Conservation (phyloP, 225 moss, liverwort and hornwort genomes). For the Ulota crispa region DNA sequence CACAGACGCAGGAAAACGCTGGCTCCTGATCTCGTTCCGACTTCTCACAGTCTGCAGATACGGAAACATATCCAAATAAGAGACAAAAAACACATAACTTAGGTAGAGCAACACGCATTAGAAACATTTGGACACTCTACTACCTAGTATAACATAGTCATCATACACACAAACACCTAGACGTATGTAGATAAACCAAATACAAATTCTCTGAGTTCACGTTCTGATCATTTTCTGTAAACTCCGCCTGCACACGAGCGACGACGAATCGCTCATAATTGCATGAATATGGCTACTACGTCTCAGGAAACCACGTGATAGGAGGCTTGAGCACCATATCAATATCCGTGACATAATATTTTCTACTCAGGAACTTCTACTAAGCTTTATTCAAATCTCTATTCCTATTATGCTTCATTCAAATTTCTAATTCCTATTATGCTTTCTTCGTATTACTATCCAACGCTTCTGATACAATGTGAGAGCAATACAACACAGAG, state of each 20-base stretch:
- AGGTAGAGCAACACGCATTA: neutral
- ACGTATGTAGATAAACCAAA: neutral
- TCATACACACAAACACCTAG: neutral
- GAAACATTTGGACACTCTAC: neutral
- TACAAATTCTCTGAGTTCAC: neutral
- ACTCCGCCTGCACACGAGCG: slow-evolving; percentile 14
- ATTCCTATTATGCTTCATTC: neutral
- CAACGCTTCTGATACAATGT: neutral
- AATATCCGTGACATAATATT: neutral
- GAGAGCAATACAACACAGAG: neutral
- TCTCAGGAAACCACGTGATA: slow-evolving; percentile 17
- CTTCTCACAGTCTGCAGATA: slow-evolving; percentile 25
- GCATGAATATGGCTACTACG: neutral
- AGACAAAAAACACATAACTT: neutral
- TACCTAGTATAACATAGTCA: neutral
- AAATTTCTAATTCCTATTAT: neutral
- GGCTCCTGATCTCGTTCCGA: slow-evolving; percentile 17
- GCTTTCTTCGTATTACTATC: neutral
- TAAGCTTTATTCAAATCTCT: neutral
- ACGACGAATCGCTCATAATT: slow-evolving; percentile 9
- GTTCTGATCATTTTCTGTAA: slow-evolving; percentile 3
- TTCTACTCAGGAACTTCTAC: neutral
- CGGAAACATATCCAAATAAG: slow-evolving; percentile 12
- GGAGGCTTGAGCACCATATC: neutral
- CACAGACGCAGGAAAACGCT: slow-evolving; percentile 2